Evolutionary conservation across 345 rosid genomes (phyloP).

Genomic region (Theobroma cacao): DNA sequence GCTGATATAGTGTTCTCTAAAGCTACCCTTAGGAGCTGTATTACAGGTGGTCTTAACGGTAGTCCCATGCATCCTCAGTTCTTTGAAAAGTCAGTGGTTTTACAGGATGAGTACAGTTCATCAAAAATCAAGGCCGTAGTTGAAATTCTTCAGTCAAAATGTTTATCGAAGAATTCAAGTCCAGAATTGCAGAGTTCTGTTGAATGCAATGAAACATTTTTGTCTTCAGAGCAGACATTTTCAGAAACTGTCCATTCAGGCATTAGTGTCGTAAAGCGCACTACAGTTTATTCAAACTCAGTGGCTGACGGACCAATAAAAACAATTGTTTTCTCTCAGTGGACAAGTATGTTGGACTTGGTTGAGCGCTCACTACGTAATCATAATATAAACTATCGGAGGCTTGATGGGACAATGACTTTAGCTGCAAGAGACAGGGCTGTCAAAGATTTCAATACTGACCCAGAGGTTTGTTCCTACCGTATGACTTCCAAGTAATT

Average conservation of each 20-base stretch:
- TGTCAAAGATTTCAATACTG: constrained; percentile 74
- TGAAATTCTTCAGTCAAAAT: constrained; percentile 56
- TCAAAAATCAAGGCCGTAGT: constrained; percentile 75
- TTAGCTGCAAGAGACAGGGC: constrained; percentile 76
- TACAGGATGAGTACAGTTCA: constrained; percentile 58
- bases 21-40: constrained; percentile 57
- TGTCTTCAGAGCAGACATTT: constrained; percentile 19
- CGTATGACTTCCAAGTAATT: background rate
- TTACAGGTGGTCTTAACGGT: constrained; percentile 38
- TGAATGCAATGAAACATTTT: constrained; percentile 31
- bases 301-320: constrained; percentile 52
- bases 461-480: constrained; percentile 59
- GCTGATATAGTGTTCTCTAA: constrained; percentile 76
- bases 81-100: constrained; percentile 36
- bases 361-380: constrained; percentile 56
- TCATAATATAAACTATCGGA: constrained; percentile 56
- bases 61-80: constrained; percentile 35
- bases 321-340: constrained; percentile 86
- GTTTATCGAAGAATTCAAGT: constrained; percentile 31
- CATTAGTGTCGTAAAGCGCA: constrained; percentile 35
- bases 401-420: constrained; percentile 92
- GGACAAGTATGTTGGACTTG: constrained; percentile 92
- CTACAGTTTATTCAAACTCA: constrained; percentile 32
- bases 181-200: constrained; percentile 27
- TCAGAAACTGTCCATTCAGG: constrained; percentile 20